Evolutionary conservation across 2,329 filamentous ascomycete species (phyloP).

Genomic region (Mariannaea sp.): DNA sequence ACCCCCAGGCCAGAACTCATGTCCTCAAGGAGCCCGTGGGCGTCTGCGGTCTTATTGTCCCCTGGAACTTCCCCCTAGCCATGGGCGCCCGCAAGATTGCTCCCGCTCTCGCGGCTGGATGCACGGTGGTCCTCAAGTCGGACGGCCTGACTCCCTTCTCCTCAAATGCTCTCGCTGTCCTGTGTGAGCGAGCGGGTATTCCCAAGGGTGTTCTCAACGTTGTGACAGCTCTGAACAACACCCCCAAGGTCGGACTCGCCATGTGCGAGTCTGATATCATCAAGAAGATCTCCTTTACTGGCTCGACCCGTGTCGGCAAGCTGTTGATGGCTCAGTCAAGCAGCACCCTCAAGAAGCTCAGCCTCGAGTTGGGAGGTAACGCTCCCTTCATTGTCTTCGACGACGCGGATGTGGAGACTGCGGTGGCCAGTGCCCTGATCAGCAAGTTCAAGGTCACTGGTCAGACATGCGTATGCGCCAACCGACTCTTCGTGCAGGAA

Average conservation of each 20-base stretch:
- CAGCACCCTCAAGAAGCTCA: conserved; percentile 9
- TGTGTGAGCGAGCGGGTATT: conserved; percentile 74
- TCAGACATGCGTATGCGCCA: conserved; percentile 87
- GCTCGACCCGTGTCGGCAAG: conserved; percentile 10
- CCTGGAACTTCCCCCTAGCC: conserved; percentile 62
- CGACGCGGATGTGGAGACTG: conserved; percentile 70
- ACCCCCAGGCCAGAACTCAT: conserved; percentile 68
- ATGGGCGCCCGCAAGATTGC: conserved; percentile 54
- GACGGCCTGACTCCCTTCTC: conserved; percentile 89
- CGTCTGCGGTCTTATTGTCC: conserved; percentile 41
- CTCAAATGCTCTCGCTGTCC: conserved; percentile 78
- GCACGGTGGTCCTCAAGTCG: conserved; percentile 80
- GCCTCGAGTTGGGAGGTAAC: conserved; percentile 11
- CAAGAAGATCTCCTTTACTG: conserved; percentile 16
- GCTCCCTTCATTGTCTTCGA: conserved; percentile 72
- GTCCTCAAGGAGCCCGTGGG: conserved; percentile 54
- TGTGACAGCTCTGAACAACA: conserved; percentile 3
- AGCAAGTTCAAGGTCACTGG: conserved; percentile 88
- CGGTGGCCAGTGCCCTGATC: conserved; percentile 66
- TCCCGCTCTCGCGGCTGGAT: conserved; percentile 69
- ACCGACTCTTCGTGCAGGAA: conserved; percentile 75
- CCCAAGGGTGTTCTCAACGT: conserved; percentile 33
- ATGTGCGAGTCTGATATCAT: conserved; percentile 1
- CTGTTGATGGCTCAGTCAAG: conserved; percentile 2
- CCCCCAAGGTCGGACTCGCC: conserved; percentile 1